phyloP scores from a whole-genome alignment of 1,139 yeast genomes.

The Kurtzmaniella quercitrusa region DNA sequence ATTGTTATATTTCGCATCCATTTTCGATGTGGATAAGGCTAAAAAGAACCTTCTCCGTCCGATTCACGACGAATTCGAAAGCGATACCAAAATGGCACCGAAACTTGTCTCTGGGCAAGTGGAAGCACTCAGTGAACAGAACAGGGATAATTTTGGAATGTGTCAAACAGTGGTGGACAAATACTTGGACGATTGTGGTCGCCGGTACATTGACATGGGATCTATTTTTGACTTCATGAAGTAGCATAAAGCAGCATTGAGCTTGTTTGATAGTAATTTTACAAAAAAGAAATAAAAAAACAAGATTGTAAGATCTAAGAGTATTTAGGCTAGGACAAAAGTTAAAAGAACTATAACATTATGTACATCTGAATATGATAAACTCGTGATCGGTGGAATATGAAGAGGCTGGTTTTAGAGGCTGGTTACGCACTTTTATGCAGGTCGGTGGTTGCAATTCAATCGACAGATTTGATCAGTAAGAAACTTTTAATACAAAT shows the following conservation, averaged over 20 bases:
- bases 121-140: slow-evolving; percentile 77
- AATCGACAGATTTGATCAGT: no score
- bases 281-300: no score
- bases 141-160: slow-evolving; percentile 56
- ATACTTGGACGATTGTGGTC: slow-evolving; percentile 80
- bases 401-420: no score
- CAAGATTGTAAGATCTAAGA: no score
- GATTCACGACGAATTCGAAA: slow-evolving; percentile 24
- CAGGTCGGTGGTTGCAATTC: no score
- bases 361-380: no score
- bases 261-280: no score
- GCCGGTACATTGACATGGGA: slow-evolving; percentile 87
- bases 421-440: no score
- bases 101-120: slow-evolving; percentile 55
- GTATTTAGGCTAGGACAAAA: no score
- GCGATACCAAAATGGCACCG: slow-evolving; percentile 29
- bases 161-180: slow-evolving; percentile 64
- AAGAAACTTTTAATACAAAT: no score
- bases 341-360: no score
- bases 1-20: slow-evolving; percentile 67
- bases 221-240: slow-evolving; percentile 64
- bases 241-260: not conserved
- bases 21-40: slow-evolving; percentile 83
- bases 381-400: no score
- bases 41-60: slow-evolving; percentile 55